Evolutionary conservation across 2,329 filamentous ascomycete genomes (phyloP).

Genomic region (Fusarium buxicola): DNA sequence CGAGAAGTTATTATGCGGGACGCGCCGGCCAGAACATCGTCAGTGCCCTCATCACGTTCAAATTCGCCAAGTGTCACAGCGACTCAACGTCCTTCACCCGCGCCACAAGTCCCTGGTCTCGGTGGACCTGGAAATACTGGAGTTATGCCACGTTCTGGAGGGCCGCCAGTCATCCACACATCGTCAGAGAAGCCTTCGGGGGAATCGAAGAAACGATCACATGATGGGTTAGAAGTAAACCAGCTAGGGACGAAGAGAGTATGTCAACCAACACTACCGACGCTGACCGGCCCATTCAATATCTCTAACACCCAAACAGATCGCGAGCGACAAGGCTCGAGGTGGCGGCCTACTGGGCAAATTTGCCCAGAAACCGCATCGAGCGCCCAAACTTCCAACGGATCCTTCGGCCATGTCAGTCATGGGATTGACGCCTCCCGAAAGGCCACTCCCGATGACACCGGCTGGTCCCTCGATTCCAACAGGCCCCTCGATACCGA

Average conservation of each 20-base stretch:
- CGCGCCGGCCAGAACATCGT: constrained; percentile 22
- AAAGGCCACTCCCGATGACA: constrained; percentile 53
- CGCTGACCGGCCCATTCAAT: background rate
- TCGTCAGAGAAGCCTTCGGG: constrained; percentile 39
- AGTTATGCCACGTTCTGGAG: constrained; percentile 43
- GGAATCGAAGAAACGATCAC: constrained; percentile 57
- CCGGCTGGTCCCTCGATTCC: constrained; percentile 28
- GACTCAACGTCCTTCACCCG: constrained; percentile 6
- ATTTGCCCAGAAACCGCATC: constrained; percentile 49
- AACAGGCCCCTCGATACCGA: constrained; percentile 13
- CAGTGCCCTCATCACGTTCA: constrained; percentile 25
- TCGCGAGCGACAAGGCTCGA: constrained; percentile 48
- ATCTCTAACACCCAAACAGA: constrained; percentile 47
- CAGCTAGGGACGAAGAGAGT: constrained; percentile 56
- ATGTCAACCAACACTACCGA: constrained; percentile 42
- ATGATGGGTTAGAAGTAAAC: constrained; percentile 52
- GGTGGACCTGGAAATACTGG: constrained; percentile 21
- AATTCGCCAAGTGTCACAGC: constrained; percentile 18
- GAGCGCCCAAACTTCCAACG: constrained; percentile 48
- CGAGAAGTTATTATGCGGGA: constrained; percentile 38
- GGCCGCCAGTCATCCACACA: constrained; percentile 56
- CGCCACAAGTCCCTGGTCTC: constrained; percentile 36
- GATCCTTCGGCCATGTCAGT: constrained; percentile 66
- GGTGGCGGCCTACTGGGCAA: constrained; percentile 52
- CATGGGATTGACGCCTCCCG: constrained; percentile 60